A percentile compares a stretch with the other conserved stretches of the same genome.
Evolutionary conservation across 352 stramenopile genomes (phyloP).

Genomic region (Phytophthora colocasiae): DNA sequence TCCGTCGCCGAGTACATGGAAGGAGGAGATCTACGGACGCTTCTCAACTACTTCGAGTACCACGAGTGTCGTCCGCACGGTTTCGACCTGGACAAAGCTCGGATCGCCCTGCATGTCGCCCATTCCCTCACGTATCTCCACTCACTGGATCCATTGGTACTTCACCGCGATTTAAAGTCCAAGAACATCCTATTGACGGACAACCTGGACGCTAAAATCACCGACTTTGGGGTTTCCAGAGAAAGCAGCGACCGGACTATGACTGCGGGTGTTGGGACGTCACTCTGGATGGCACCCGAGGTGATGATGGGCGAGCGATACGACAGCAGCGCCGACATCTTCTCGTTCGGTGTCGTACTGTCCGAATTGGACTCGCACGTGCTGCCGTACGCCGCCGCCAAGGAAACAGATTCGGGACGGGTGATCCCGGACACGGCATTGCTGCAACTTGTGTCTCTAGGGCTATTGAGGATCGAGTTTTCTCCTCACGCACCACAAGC

Average conservation of each 20-base stretch:
- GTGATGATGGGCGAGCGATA: slow-evolving; percentile 57
- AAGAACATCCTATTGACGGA: slow-evolving; percentile 57
- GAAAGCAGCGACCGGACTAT: slow-evolving; percentile 41
- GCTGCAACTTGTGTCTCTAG: slow-evolving; percentile 55
- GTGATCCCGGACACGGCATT: slow-evolving; percentile 41
- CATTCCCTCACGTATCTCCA: slow-evolving; percentile 55
- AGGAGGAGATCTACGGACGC: slow-evolving; percentile 46
- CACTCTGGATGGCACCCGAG: slow-evolving; percentile 55
- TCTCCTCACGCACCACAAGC: slow-evolving; percentile 29
- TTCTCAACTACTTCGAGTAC: slow-evolving; percentile 40
- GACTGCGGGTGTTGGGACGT: slow-evolving; percentile 46
- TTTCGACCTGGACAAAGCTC: slow-evolving; percentile 47
- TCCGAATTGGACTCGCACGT: slow-evolving; percentile 53
- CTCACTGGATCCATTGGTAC: slow-evolving; percentile 42
- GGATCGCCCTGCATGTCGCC: slow-evolving; percentile 39
- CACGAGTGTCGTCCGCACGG: slow-evolving; percentile 36
- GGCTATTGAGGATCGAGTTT: slow-evolving; percentile 44
- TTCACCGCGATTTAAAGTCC: slow-evolving; percentile 67
- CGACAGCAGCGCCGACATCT: slow-evolving; percentile 51
- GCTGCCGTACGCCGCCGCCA: slow-evolving; percentile 32
- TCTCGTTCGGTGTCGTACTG: slow-evolving; percentile 57
- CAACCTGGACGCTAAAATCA: slow-evolving; percentile 44
- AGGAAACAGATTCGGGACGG: slow-evolving; percentile 29
- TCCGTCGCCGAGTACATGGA: slow-evolving; percentile 54
- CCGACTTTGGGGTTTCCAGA: slow-evolving; percentile 57